These are phyloP conservation scores for Cercospora sp. DNA, from an alignment of 2,329 filamentous ascomycete genomes.

Conservation along the genomic window DNA sequence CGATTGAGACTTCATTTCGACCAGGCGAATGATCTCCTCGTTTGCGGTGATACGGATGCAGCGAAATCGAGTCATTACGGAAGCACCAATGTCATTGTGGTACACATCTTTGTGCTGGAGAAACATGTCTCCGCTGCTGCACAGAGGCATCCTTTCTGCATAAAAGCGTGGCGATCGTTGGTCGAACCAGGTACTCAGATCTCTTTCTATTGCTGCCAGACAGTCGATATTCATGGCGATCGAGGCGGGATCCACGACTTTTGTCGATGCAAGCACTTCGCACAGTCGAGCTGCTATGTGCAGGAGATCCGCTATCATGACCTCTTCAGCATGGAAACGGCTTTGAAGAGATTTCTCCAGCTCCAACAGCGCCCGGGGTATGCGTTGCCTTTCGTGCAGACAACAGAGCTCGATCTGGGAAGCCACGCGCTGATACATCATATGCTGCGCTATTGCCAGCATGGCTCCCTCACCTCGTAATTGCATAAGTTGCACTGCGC, in stretches of 20 bases:
- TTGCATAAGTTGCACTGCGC: neutral
- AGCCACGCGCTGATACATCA: neutral
- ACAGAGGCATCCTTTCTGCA: neutral
- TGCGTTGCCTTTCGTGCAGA: neutral
- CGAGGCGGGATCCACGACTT: neutral
- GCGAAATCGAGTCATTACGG: conserved; percentile 12
- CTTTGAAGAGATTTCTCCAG: neutral
- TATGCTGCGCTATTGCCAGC: neutral
- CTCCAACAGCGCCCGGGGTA: neutral
- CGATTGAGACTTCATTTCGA: neutral
- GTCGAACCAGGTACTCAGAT: conserved; percentile 11
- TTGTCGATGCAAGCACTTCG: neutral
- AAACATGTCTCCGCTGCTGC: neutral
- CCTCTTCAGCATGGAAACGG: neutral
- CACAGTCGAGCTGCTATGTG: neutral
- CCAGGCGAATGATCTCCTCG: conserved; percentile 16
- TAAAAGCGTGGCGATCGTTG: conserved; percentile 5
- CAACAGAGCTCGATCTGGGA: neutral
- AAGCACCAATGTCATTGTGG: conserved; percentile 16
- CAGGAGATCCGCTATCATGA: neutral
- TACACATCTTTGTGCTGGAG: conserved; percentile 13
- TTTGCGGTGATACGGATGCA: conserved; percentile 14
- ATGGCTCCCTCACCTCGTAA: neutral
- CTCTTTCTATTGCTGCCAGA: conserved; percentile 3
- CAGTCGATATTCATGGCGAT: neutral